Percentiles rank a stretch among this genome's conserved stretches.
These are phyloP conservation scores for Circinella minor DNA, from an alignment of 371 early-diverging fungal species.

Conservation along the genomic window DNA sequence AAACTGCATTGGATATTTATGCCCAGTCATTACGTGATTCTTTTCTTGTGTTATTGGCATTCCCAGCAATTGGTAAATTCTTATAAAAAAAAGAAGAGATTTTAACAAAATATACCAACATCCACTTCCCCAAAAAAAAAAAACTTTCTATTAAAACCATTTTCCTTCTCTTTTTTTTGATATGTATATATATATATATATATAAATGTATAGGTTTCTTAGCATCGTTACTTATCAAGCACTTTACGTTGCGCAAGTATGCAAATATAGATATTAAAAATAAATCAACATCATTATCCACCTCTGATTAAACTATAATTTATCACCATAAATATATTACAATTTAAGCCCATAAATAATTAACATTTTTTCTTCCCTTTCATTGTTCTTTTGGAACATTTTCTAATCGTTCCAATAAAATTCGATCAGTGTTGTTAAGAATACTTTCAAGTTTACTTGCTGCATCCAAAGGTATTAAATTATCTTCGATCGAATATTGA, in stretches of 20 bases:
- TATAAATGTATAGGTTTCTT: neutral
- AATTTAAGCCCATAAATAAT: too few relatives aligned
- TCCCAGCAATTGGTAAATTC: neutral
- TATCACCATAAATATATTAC: too few relatives aligned
- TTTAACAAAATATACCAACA: too few relatives aligned
- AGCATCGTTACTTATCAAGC: neutral
- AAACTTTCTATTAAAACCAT: too few relatives aligned
- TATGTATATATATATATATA: too few relatives aligned
- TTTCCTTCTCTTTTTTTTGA: too few relatives aligned
- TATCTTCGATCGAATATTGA: neutral
- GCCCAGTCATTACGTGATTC: neutral
- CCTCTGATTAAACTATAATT: too few relatives aligned
- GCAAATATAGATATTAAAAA: too few relatives aligned
- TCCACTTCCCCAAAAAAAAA: too few relatives aligned
- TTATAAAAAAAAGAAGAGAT: too few relatives aligned
- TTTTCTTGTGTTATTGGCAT: neutral
- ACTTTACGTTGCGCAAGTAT: neutral
- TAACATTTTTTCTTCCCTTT: too few relatives aligned
- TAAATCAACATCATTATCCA: too few relatives aligned
- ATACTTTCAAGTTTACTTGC: constrained; percentile 1
- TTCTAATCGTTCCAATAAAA: constrained; percentile 2
- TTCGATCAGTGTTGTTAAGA: neutral
- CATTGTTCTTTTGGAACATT: neutral
- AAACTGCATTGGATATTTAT: neutral
- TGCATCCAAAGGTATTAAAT: neutral